Evolutionary conservation across 441 rosid species (phyloP), one percentile per base, ranked within the genome.

Genomic region (Adansonia madagascariensis): DNA sequence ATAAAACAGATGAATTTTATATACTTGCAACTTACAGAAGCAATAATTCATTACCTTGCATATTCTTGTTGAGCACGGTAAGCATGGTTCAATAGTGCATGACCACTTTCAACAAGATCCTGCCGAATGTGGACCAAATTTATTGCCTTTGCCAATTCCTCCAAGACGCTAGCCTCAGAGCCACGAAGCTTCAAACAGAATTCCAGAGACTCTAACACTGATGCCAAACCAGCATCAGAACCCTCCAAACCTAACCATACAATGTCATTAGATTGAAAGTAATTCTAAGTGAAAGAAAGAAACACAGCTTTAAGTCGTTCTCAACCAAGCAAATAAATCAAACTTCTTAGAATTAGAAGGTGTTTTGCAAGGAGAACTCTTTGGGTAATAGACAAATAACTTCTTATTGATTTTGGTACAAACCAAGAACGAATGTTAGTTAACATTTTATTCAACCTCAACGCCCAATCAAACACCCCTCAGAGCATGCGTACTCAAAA

Each of bases 71-170:
- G 94, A 66, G 94, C 92, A 55, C 82, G 88, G 75, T 88, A 91
- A 50, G 99, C 98, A 78, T 92, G 96, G 74, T 91, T 91, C 81
- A 91, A 81, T 74, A 92, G 80, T 46, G 93, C 55, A 86, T 84
- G 93, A 35, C 98, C 97, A 85, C 97, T 92, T 85, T 92, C 97
- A 75, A 91, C 95, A 47, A 96, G 92, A 88, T 92, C 95, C 73
- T 87, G 88, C 62, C 92, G 88, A 78, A 83, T 83, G 82, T 96
- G 94, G 72, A 94, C 98, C 88, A 91, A 83, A 84, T 92, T 89
- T 78, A 95, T 92, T 77, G 98, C 94, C 80, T 89, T 95, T 35
- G 89, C 93, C 87, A 95, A 79, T 82, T 95, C 98, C 86, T 94
- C 99, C 81, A 95, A 80, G 66, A 95, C 89, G 84, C 92, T 82